Evolutionary conservation across 805 yeast species (phyloP).

Genomic region (Candida parachauliodes): DNA sequence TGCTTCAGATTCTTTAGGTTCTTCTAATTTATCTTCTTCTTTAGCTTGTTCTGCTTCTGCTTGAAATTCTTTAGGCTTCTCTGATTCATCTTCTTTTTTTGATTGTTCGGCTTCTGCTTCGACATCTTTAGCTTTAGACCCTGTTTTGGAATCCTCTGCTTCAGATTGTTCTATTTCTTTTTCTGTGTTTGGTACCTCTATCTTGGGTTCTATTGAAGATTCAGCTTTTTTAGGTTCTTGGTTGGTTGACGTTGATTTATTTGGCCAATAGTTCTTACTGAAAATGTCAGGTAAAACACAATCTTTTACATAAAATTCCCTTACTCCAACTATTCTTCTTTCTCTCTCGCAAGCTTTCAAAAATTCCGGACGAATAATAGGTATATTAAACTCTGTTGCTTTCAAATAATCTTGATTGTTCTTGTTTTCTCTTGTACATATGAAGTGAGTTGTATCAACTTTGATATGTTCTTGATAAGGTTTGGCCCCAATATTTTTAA

Average conservation of each 20-base stretch:
- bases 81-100: not conserved
- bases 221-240: no score
- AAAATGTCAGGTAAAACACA: slow-evolving; percentile 43
- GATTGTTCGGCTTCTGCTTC: not conserved
- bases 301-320: slow-evolving; percentile 72
- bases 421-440: slow-evolving; percentile 58
- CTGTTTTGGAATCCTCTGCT: no score
- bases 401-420: slow-evolving; percentile 70
- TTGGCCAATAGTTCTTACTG: slow-evolving; percentile 39
- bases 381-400: slow-evolving; percentile 84
- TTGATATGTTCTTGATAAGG: slow-evolving; percentile 70
- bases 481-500: slow-evolving; percentile 73
- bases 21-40: slow-evolving; percentile 3
- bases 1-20: slow-evolving; percentile 1
- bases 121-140: no score
- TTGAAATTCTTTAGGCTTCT: not conserved
- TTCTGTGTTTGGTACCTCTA: no score
- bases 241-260: slow-evolving; percentile 1
- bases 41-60: slow-evolving; percentile 3
- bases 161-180: no score
- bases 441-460: slow-evolving; percentile 91
- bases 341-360: slow-evolving; percentile 88
- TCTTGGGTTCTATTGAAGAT: no score
- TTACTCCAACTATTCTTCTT: slow-evolving; percentile 86
- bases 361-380: slow-evolving; percentile 96